Conservation (phyloP, 2,329 filamentous ascomycete genomes). For the Aspergillus transmontanensis region DNA sequence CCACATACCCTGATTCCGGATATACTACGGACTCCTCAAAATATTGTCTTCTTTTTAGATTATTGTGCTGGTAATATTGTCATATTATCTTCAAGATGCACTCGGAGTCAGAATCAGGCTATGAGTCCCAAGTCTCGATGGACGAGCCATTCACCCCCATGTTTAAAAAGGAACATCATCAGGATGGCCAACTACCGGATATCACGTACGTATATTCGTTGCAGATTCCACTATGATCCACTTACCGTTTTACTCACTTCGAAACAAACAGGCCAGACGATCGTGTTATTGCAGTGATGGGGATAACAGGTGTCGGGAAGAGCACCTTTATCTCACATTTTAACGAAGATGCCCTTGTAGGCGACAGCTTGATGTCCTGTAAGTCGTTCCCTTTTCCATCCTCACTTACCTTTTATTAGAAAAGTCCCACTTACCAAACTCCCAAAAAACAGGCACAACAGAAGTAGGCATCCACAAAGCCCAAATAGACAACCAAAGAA, state of each 20-base stretch:
- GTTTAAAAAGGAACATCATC: background rate
- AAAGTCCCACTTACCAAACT: background rate
- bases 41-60: background rate
- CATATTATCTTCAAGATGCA: background rate
- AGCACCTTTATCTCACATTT: slow-evolving; percentile 37
- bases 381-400: background rate
- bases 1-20: background rate
- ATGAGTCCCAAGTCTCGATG: background rate
- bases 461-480: slow-evolving; percentile 21
- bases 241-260: background rate
- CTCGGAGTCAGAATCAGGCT: background rate
- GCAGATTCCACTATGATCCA: background rate
- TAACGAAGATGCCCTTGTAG: background rate
- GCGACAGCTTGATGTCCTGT: background rate
- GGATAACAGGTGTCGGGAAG: slow-evolving; percentile 47
- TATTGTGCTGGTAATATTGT: background rate
- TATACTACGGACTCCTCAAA: background rate
- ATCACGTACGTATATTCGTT: background rate
- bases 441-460: slow-evolving; percentile 12
- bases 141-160: background rate
- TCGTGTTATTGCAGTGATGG: slow-evolving; percentile 37
- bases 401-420: too few relatives aligned
- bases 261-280: background rate
- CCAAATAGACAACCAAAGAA: slow-evolving; percentile 12
- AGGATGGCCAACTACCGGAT: background rate